Conservation (phyloP, 768 basidiomycete genomes). For the Amanita inopinata region DNA sequence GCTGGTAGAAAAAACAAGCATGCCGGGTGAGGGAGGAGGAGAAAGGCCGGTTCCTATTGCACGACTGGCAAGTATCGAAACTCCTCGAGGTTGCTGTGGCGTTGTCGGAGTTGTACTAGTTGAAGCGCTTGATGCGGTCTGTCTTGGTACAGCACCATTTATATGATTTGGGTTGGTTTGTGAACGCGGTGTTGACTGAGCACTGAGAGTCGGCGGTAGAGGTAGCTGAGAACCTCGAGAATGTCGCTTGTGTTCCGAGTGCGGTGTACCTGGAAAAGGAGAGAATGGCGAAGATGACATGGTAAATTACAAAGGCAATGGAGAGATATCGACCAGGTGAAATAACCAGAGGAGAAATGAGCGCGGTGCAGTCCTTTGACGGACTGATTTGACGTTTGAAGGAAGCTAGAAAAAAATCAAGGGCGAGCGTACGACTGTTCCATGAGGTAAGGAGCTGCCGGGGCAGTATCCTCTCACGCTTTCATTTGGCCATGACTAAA, state of each 20-base stretch:
- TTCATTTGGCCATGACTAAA: too few species aligned
- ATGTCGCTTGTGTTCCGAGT: constrained; percentile 16
- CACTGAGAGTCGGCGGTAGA: constrained; percentile 24
- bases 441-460: not conserved
- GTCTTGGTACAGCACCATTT: constrained; percentile 6
- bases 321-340: not conserved
- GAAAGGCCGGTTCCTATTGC: constrained; percentile 12
- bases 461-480: constrained; percentile 7
- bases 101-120: constrained; percentile 19
- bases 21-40: constrained; percentile 13
- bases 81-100: constrained; percentile 4
- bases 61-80: constrained; percentile 7
- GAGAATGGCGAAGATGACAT: constrained; percentile 18
- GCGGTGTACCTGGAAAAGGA: constrained; percentile 17
- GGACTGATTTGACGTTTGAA: constrained; percentile 1
- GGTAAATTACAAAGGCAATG: constrained; percentile 2
- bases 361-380: constrained; percentile 5
- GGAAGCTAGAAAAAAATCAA: not conserved
- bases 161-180: constrained; percentile 7
- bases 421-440: not conserved
- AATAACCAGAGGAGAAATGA: not conserved
- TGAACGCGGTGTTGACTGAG: constrained; percentile 13
- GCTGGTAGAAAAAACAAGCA: constrained; percentile 11
- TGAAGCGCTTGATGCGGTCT: constrained; percentile 14
- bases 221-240: constrained; percentile 24